Percentiles rank a stretch among this genome's conserved stretches.
Evolutionary conservation across 1,284 basidiomycete genomes (phyloP).

Genomic region (Leccinum subfulvum): DNA sequence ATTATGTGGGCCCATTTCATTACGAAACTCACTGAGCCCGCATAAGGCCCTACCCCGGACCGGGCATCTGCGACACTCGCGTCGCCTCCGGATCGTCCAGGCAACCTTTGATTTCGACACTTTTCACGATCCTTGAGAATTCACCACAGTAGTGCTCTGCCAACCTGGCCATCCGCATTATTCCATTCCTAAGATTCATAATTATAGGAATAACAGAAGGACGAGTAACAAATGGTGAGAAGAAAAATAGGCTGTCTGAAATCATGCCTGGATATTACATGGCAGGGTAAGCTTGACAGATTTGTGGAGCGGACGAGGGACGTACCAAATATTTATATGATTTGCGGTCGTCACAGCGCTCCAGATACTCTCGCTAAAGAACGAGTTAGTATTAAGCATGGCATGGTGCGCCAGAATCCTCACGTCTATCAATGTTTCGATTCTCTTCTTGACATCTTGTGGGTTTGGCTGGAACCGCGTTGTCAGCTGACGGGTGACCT

Average conservation of each 20-base stretch:
- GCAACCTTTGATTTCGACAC: not conserved
- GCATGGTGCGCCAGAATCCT: slow-evolving; percentile 17
- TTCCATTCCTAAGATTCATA: not conserved
- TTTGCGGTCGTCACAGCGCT: slow-evolving; percentile 75
- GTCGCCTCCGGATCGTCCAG: not conserved
- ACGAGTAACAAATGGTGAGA: not conserved
- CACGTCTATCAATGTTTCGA: slow-evolving; percentile 94
- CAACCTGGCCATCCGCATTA: not conserved
- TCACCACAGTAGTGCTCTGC: not conserved
- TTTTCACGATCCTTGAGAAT: not conserved
- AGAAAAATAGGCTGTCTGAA: not conserved
- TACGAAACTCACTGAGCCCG: not conserved
- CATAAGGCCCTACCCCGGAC: not conserved
- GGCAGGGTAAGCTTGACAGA: slow-evolving; percentile 3
- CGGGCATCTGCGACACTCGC: not conserved
- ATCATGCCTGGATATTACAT: slow-evolving; percentile 24
- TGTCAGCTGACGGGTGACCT: slow-evolving; percentile 86
- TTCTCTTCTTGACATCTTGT: slow-evolving; percentile 87
- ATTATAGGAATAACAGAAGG: not conserved
- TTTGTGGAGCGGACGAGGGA: not conserved
- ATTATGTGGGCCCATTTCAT: too few relatives aligned
- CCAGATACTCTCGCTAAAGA: slow-evolving; percentile 73
- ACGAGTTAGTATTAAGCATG: slow-evolving; percentile 7
- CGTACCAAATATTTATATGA: slow-evolving; percentile 77
- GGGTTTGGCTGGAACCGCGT: slow-evolving; percentile 87